Base-by-base conservation (phyloP, 192 early-diverging fungal species). In the Allomyces javanicus region DNA sequence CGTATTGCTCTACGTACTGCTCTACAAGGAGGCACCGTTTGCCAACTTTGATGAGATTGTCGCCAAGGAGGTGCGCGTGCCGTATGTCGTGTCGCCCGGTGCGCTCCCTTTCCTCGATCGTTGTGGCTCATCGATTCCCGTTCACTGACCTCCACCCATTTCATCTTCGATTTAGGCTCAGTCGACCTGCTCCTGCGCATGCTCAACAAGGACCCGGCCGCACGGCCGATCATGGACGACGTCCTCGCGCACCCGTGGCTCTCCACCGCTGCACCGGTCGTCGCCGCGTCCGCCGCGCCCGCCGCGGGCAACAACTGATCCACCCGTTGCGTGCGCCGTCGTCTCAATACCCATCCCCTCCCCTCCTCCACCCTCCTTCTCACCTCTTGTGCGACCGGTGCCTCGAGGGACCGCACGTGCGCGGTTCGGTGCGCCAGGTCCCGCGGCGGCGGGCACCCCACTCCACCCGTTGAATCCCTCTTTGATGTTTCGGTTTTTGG, bases 161-260 rank as follows among this genome's bases (percentile, higher is more conserved):
- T 17, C 27, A n/a, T 23, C 12, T 21, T 22, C 1, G 44, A 64
- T 17, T 43, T 66, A 79, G 77, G 75, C n/a, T 77, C 77, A 12
- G 72, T 79, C 66, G 81, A 77, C 55, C 68, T 91, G 61, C 77
- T 94, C 65, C 78, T 81, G 66, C 69, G 73, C 72, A 88, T 93
- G 85, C 77, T 96, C 74, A 70, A 79, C 26, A 79, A 85, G 19
- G 86, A 92, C 67, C 75, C 83, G 26, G 71, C 75, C 11, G 78
- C 78, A 22, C 83, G 94, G 19, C 85, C 88, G 3, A 88, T 83
- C 25, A 90, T 93, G 64, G 82, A 87, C 26, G 81, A 81, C 55
- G 86, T 94, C 9, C 67, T 89, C 64, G 70, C 73, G 27, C 85
- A 91, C 70, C 76, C 81, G 65, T 95, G 92, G 92, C 64, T 93